These are phyloP conservation scores for Cryphonectria parasitica DNA, from an alignment of 2,329 filamentous ascomycete species.

Conservation along the genomic window DNA sequence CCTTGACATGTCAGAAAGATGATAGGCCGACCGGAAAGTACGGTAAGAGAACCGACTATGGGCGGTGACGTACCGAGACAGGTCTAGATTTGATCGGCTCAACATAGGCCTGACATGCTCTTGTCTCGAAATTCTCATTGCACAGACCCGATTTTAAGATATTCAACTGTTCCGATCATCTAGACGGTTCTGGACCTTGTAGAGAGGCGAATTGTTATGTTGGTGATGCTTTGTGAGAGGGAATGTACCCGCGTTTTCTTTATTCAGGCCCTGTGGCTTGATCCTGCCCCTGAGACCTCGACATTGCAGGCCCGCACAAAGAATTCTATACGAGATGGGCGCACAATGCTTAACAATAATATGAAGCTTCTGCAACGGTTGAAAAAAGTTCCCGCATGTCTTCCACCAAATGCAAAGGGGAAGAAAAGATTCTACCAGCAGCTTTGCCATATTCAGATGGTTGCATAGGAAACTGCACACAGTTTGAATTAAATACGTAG, in stretches of 20 bases:
- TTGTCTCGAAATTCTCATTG: not conserved
- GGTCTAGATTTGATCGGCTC: not conserved
- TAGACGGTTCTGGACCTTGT: not conserved
- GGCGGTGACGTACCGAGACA: not conserved
- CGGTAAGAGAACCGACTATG: not conserved
- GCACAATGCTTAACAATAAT: slow-evolving; percentile 3
- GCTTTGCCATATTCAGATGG: not conserved
- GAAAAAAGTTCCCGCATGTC: not conserved
- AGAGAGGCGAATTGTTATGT: not conserved
- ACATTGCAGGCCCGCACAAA: not conserved
- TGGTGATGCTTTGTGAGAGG: not conserved
- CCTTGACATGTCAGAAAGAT: not conserved
- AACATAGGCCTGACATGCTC: not conserved
- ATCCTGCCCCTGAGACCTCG: not conserved
- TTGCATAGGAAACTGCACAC: too few relatives aligned
- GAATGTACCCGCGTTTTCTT: not conserved
- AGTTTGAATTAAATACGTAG: not conserved
- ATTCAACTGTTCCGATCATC: not conserved
- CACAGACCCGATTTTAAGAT: not conserved
- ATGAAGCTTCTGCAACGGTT: not conserved
- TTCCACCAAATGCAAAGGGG: not conserved
- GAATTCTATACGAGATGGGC: not conserved
- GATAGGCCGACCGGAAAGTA: not conserved
- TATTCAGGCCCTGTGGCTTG: not conserved
- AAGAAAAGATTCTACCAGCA: not conserved